Base-by-base conservation (phyloP, 257 asterid species). In the Oldenlandia corymbosa region DNA sequence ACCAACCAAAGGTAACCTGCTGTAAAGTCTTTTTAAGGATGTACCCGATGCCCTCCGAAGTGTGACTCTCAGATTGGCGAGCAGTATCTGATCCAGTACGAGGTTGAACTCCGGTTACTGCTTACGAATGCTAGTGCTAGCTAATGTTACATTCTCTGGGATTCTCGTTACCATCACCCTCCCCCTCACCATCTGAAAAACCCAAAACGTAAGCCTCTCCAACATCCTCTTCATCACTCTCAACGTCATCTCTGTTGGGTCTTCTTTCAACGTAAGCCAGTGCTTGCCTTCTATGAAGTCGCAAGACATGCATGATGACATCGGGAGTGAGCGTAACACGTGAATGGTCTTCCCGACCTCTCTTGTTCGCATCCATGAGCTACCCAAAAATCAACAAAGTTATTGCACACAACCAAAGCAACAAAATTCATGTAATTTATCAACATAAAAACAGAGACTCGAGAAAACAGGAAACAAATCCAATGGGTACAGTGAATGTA, bases 251-350 rank as follows among this genome's bases (percentile, higher is more conserved):
- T 62, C 85, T 59, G 51, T 73, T 68, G 26, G 68, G 60, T 64
- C 79, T 73, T 66, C 88, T 74, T 62, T 84, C 91, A 0, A 73
- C 66, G 28, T 76, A 84, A 57, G 85, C 82, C 26, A 73, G 76
- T 9, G 86, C 88, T 80, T 84, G 93, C 81, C 95, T 84, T 75
- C 93, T 69, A 70, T 83, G 93, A 62, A 86, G 76, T 18, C 84
- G 87, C 71, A 89, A 65, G 67, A 89, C 85, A 34, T 79, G 95
- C 96, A 84, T 83, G 73, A 89, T 78, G 67, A 83, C 83, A 43
- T 86, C 91, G 0, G 96, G 93, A 26, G 88, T 84, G 51, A 86
- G 82, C 8, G 89, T 69, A 28, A 75, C 84, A 56, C 80, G 79
- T 3, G 90, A 81, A 72, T 76, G 83, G 70, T 78, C 82, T 80